Evolutionary conservation across 2,329 filamentous ascomycete genomes (phyloP).

Genomic region (Stagonosporopsis cucurbitacearum): DNA sequence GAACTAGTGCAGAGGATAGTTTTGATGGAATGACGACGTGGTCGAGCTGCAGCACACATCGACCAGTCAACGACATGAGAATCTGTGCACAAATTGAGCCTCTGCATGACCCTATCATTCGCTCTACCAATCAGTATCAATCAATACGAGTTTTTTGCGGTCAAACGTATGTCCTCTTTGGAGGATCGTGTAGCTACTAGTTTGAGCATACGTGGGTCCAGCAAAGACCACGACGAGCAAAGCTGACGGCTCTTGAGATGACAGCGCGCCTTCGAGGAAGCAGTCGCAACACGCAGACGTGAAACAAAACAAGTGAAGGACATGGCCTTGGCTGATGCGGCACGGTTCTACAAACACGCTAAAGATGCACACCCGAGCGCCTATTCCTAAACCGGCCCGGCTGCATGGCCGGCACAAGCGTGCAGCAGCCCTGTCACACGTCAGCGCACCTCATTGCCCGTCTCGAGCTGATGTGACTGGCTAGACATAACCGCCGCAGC

Average conservation of each 20-base stretch:
- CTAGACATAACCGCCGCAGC: constrained; percentile 20
- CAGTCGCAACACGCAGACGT: constrained; percentile 5
- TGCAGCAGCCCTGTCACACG: constrained; percentile 22
- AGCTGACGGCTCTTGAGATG: background rate
- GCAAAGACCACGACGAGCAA: background rate
- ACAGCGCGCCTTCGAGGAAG: constrained; percentile 5
- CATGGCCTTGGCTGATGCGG: constrained; percentile 9
- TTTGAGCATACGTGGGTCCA: background rate
- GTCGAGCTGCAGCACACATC: background rate
- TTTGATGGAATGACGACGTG: background rate
- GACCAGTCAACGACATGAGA: background rate
- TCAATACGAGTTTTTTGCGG: background rate
- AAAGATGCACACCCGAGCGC: constrained; percentile 1
- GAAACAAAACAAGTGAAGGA: constrained; percentile 8
- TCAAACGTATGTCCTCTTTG: background rate
- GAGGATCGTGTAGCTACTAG: too few species aligned
- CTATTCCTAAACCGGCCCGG: constrained; percentile 8
- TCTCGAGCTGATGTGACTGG: constrained; percentile 17
- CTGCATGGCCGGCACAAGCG: constrained; percentile 11
- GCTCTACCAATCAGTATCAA: background rate
- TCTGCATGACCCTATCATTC: background rate
- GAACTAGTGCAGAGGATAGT: background rate
- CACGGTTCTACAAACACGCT: constrained; percentile 11
- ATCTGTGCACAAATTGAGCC: background rate
- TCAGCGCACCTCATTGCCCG: constrained; percentile 16